Conservation (phyloP, 2,329 filamentous ascomycete species). For the Stagonosporopsis rhizophila region DNA sequence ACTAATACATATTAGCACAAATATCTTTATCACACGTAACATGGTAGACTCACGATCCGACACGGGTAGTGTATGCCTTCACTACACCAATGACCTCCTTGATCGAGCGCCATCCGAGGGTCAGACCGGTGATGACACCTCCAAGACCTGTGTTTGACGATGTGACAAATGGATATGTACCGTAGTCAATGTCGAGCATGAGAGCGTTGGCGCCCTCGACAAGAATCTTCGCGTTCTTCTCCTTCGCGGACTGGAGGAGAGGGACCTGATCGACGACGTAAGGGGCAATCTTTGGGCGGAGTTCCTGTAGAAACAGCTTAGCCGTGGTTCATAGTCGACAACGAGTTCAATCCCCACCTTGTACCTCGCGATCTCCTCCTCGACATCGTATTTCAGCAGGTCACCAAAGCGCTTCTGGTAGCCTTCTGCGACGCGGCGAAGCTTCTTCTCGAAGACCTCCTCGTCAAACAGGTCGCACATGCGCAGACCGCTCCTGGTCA, state of each 20-base stretch:
- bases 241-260: constrained; percentile 68
- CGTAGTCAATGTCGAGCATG: constrained; percentile 68
- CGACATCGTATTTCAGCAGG: constrained; percentile 70
- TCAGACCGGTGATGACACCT: constrained; percentile 69
- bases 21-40: not conserved
- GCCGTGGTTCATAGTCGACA: not conserved
- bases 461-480: constrained; percentile 73
- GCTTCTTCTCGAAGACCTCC: constrained; percentile 69
- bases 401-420: constrained; percentile 74
- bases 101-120: constrained; percentile 67
- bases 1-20: constrained; percentile 48
- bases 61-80: constrained; percentile 72
- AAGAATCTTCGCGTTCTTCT: constrained; percentile 65
- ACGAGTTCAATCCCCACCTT: constrained; percentile 49
- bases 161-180: constrained; percentile 67
- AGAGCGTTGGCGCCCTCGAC: constrained; percentile 74
- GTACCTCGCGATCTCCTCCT: constrained; percentile 71
- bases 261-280: constrained; percentile 73
- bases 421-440: constrained; percentile 67
- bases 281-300: constrained; percentile 63
- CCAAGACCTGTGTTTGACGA: constrained; percentile 66
- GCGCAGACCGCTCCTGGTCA: constrained; percentile 70
- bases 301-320: constrained; percentile 48
- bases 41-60: constrained; percentile 49
- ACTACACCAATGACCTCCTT: constrained; percentile 70